Evolutionary conservation across 139 green algal species (phyloP), one percentile per base, ranked within the genome.

Genomic region (Desmodesmus armatus): DNA sequence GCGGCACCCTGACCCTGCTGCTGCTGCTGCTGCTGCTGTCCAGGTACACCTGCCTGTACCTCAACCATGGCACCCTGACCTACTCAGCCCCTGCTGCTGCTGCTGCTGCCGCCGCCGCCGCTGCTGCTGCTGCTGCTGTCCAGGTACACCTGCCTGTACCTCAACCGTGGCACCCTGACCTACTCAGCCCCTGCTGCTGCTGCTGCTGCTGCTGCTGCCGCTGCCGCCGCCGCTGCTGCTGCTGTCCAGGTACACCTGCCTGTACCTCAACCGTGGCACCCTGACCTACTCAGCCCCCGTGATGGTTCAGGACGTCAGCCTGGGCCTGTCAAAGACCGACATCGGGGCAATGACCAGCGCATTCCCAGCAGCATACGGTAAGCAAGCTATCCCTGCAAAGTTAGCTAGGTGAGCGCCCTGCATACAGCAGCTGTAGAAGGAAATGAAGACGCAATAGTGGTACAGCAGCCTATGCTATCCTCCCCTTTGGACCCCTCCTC

Each of bases 341-440:
- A 94, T 99, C 47, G 97, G 96, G 6, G 92, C 93, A 47, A 93
- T 99, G 82, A 99, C 97, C 0, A 97, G 92, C 55, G 96, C 98
- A 43, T 97, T 99, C 89, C 97, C 97, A 27, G 92, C 98, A 29
- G 93, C 91, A 2, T 98, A 99, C 79, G 91, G 78, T 79, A 40
- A 17, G 77, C n/a, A 9, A 13, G n/a, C n/a, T n/a, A n/a, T n/a
- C n/a, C n/a, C n/a, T n/a, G n/a, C n/a, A n/a, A n/a, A n/a, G n/a
- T n/a, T n/a, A n/a, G n/a, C n/a, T n/a, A n/a, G n/a, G n/a, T n/a
- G n/a, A n/a, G n/a, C n/a, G n/a, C n/a, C n/a, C n/a, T n/a, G n/a
- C n/a, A n/a, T n/a, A n/a, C n/a, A n/a, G n/a, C n/a, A n/a, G n/a
- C n/a, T n/a, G n/a, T n/a, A n/a, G n/a, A n/a, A n/a, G n/a, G n/a